A percentile compares a stretch with the other conserved stretches of the same genome.
Evolutionary conservation across 129 eudicot genomes (phyloP).

Genomic region (Deinandra increscens): DNA sequence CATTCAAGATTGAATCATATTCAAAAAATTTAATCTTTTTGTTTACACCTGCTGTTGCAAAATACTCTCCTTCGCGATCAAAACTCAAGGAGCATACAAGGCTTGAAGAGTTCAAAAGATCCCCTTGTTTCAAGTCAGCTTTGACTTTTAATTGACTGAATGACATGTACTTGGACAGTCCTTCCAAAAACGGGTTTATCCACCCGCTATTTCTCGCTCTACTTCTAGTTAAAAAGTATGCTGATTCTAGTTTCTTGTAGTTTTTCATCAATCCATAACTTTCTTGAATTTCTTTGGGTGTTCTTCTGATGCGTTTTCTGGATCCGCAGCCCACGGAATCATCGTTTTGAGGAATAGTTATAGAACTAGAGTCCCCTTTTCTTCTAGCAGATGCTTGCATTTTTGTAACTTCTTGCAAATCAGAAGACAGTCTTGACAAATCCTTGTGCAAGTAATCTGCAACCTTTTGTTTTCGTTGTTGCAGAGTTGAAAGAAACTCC

Average conservation of each 20-base stretch:
- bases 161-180: slow-evolving; percentile 71
- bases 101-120: slow-evolving; percentile 82
- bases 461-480: slow-evolving; percentile 66
- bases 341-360: slow-evolving; percentile 29
- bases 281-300: slow-evolving; percentile 37
- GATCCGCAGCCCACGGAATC: slow-evolving; percentile 45
- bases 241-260: slow-evolving; percentile 78
- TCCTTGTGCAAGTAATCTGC: slow-evolving; percentile 53
- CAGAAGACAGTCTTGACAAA: slow-evolving; percentile 66
- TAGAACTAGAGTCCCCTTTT: slow-evolving; percentile 23
- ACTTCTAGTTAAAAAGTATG: slow-evolving; percentile 58
- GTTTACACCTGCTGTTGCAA: slow-evolving; percentile 96
- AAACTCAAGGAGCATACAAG: slow-evolving; percentile 85
- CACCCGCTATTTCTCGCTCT: slow-evolving; percentile 52
- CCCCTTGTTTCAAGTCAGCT: slow-evolving; percentile 88
- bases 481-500: slow-evolving; percentile 61
- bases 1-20: slow-evolving; percentile 56
- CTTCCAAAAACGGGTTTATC: slow-evolving; percentile 77
- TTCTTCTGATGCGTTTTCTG: slow-evolving; percentile 60
- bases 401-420: slow-evolving; percentile 68
- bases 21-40: slow-evolving; percentile 93
- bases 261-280: slow-evolving; percentile 69
- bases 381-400: slow-evolving; percentile 44
- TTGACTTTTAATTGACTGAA: slow-evolving; percentile 63
- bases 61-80: slow-evolving; percentile 90